Percentiles rank a stretch among this genome's conserved stretches.
Evolutionary conservation across 2,329 filamentous ascomycete genomes (phyloP).

Genomic region (Capronia coronata): DNA sequence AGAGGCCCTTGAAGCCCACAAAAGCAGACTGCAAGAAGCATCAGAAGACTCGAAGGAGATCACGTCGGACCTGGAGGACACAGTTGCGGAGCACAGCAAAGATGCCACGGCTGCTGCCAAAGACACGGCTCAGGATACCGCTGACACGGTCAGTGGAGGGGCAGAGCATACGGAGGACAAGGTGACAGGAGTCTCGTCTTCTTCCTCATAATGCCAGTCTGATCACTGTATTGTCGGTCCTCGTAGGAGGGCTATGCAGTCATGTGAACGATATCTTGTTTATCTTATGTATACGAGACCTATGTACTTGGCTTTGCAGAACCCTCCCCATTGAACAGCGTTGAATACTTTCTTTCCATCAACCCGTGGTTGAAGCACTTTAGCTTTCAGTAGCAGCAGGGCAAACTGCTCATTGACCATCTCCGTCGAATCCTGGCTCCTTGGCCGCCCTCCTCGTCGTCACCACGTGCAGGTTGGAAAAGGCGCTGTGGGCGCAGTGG

Average conservation of each 20-base stretch:
- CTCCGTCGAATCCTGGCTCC: too few species aligned
- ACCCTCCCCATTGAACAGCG: not conserved
- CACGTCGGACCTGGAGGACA: conserved; percentile 5
- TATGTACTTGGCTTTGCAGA: not conserved
- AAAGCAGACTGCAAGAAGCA: conserved; percentile 4
- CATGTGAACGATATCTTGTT: too few species aligned
- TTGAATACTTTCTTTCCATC: conserved; percentile 35
- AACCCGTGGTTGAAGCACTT: conserved; percentile 43
- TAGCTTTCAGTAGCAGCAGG: too few species aligned
- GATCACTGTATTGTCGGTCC: too few species aligned
- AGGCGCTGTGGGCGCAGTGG: too few species aligned
- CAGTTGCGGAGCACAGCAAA: conserved; percentile 16
- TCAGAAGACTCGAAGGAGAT: conserved; percentile 16
- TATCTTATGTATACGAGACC: not conserved
- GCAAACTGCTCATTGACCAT: too few species aligned
- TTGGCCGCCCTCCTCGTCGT: too few species aligned
- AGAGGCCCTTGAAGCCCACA: not conserved
- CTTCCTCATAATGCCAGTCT: conserved; percentile 6
- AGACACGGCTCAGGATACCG: not conserved
- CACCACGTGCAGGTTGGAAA: too few species aligned
- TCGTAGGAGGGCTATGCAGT: too few species aligned
- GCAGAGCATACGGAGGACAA: conserved; percentile 16
- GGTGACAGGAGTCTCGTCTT: conserved; percentile 18
- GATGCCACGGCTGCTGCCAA: conserved; percentile 11
- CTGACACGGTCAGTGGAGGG: not conserved